A percentile compares a stretch with the other conserved stretches of the same genome.
Conservation (phyloP, 1,284 basidiomycete species). For the Apiotrichum sp. region DNA sequence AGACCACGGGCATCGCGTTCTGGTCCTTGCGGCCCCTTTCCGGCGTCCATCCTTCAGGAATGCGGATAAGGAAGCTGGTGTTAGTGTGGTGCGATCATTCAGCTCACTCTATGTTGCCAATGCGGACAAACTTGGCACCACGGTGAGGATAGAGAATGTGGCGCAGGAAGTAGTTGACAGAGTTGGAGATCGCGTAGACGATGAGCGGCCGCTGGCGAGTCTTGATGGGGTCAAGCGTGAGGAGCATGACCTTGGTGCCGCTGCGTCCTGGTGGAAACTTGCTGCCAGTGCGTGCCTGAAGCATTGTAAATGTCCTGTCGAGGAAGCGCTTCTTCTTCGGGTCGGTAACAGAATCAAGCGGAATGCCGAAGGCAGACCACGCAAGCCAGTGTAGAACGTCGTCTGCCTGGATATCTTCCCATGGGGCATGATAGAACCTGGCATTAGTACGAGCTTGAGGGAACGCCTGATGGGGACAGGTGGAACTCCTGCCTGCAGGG, state of each 20-base stretch:
- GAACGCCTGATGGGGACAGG: too few species aligned
- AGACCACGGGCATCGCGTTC: constrained; percentile 64
- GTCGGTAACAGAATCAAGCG: constrained; percentile 50
- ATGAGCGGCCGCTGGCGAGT: constrained; percentile 59
- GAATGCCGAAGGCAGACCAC: constrained; percentile 71
- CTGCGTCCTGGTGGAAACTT: constrained; percentile 60
- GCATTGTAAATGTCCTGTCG: constrained; percentile 56
- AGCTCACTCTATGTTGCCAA: constrained; percentile 50
- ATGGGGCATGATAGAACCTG: constrained; percentile 68
- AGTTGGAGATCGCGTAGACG: constrained; percentile 61
- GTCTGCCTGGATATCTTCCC: constrained; percentile 61
- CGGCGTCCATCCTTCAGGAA: constrained; percentile 62
- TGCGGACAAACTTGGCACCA: constrained; percentile 31
- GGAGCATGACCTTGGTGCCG: constrained; percentile 56
- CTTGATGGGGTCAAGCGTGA: constrained; percentile 73
- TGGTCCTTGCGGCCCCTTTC: constrained; percentile 29
- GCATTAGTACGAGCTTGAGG: constrained; percentile 4
- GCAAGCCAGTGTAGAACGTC: constrained; percentile 73
- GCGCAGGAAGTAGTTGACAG: constrained; percentile 49
- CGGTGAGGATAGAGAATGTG: constrained; percentile 29
- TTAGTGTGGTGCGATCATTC: neutral
- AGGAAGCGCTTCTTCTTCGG: constrained; percentile 53
- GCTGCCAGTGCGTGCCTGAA: constrained; percentile 68
- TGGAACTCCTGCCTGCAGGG: neutral
- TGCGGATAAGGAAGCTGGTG: constrained; percentile 63